Evolutionary conservation across 345 rosid species (phyloP).

Genomic region (Anacardium occidentale): DNA sequence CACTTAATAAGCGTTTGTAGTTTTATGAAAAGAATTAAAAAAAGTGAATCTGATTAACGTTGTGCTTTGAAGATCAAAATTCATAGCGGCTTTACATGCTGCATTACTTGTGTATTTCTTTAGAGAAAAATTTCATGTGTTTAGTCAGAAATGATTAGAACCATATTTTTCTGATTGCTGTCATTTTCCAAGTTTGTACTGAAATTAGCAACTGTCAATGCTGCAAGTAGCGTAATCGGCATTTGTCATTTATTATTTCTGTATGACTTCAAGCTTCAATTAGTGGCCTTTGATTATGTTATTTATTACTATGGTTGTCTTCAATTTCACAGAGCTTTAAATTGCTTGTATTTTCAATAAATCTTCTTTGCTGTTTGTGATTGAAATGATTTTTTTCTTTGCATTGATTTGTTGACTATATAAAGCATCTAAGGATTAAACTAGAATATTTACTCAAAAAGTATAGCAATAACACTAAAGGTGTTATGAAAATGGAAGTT

Average conservation of each 20-base stretch:
- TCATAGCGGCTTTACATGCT: background rate
- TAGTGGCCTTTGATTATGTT: background rate
- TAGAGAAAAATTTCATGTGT: background rate
- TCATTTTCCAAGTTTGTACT: background rate
- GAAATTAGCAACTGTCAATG: background rate
- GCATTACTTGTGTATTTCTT: background rate
- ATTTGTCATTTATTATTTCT: too few relatives aligned
- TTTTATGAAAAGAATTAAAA: too few relatives aligned
- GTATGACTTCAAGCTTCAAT: too few relatives aligned
- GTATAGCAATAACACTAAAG: background rate
- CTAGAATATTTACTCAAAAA: background rate
- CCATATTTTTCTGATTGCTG: background rate
- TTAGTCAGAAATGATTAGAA: background rate
- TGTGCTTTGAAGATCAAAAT: background rate
- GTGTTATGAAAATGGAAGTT: background rate
- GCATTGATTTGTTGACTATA: background rate
- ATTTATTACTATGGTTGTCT: background rate
- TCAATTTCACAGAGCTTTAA: background rate
- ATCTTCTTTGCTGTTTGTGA: background rate
- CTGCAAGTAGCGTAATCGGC: background rate
- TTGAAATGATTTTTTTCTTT: background rate
- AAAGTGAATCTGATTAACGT: background rate
- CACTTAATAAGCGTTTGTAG: background rate
- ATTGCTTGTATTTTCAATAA: background rate
- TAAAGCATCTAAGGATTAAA: too few relatives aligned